Evolutionary conservation across 306 rosid species (phyloP), one percentile per base, ranked within the genome.

Genomic region (Ormosia emarginata): DNA sequence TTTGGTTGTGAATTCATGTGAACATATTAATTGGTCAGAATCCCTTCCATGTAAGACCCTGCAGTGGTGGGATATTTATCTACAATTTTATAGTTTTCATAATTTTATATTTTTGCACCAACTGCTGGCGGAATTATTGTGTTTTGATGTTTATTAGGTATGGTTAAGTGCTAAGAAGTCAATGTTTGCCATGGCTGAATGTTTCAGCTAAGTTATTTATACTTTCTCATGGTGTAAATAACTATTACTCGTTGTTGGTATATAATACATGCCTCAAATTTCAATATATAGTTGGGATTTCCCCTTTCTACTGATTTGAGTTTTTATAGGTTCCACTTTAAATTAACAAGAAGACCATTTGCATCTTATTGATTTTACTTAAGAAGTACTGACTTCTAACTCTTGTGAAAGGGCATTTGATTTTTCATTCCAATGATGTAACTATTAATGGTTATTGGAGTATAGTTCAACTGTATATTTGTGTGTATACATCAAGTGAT

Each of bases 1-100:
- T 32, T 14, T 71, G 52, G 59, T 46, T 74, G 68, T 34, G 32
- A 67, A 59, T 76, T 74, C 72, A 44, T 75, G 76, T 75, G 71
- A 66, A 12, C 8, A 34, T n/a, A n/a, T 13, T 68, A 18, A 6
- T 59, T 77, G 63, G 55, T 65, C 63, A 62, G 37, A 33, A 63
- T 53, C n/a, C 13, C 33, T 39, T 39, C 46, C 82, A 13, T 67
- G 82, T 66, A 33, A 61, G 74, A 63, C 37, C 75, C 17, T 52
- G 32, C 67, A 64, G 67, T 81, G 4, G 24, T 52, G 58, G 49
- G 70, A 71, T 81, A 2, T 53, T 34, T 36, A 36, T 84, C 33
- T 66, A 46, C 70, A 30, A 17, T 24, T 61, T 24, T 24, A n/a
- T 50, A 44, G 67, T 73, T 73, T 79, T 75, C 69, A 39, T 59